phyloP scores from a whole-genome alignment of 2,329 filamentous ascomycete genomes.

The Beauveria bassiana region DNA sequence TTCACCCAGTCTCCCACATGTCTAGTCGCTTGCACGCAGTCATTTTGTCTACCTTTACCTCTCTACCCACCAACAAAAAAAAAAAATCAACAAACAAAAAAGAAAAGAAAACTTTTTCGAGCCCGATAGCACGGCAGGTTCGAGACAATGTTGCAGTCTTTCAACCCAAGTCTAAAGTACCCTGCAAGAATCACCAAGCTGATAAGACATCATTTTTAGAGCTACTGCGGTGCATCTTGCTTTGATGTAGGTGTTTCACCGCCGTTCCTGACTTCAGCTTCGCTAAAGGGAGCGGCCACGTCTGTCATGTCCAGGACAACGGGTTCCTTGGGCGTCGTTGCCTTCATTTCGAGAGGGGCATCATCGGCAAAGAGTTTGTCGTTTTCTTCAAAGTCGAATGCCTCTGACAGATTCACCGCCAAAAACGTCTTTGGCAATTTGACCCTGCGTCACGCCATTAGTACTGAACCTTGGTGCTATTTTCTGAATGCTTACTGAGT shows the following conservation, averaged over 20 bases:
- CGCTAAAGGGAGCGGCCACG: background rate
- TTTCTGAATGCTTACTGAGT: slow-evolving; percentile 60
- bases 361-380: slow-evolving; percentile 43
- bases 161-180: background rate
- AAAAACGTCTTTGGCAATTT: slow-evolving; percentile 60
- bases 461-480: background rate
- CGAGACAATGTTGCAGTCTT: background rate
- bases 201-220: background rate
- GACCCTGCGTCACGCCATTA: slow-evolving; percentile 36
- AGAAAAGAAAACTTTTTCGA: background rate
- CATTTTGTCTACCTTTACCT: background rate
- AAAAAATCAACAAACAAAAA: background rate
- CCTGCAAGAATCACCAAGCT: background rate
- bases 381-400: slow-evolving; percentile 51
- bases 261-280: background rate
- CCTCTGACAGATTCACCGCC: slow-evolving; percentile 56
- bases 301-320: slow-evolving; percentile 1
- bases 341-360: slow-evolving; percentile 42
- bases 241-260: background rate
- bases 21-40: background rate
- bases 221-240: background rate
- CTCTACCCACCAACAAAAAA: background rate
- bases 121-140: background rate
- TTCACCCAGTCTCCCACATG: background rate
- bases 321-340: slow-evolving; percentile 22